A percentile compares a stretch with the other conserved stretches of the same genome.
Evolutionary conservation across 345 rosid species (phyloP).

Genomic region (Boechera divaricarpa): DNA sequence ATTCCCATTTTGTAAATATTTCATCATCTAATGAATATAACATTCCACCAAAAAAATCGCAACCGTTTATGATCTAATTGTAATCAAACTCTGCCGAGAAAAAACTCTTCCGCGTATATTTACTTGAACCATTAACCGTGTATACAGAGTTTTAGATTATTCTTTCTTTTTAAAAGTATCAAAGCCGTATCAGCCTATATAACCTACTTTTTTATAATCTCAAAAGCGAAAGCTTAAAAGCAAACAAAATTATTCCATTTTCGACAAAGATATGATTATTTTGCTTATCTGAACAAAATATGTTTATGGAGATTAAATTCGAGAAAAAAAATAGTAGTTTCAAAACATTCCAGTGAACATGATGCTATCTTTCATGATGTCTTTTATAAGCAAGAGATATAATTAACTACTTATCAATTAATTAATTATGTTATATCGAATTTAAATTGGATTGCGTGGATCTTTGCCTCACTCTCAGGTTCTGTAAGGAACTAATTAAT

Average conservation of each 20-base stretch:
- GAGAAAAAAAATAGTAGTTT: conserved; percentile 4
- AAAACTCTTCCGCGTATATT: not conserved
- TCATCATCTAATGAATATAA: too few relatives aligned
- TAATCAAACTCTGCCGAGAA: not conserved
- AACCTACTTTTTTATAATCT: conserved; percentile 2
- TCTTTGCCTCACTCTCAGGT: too few relatives aligned
- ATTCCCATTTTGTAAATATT: too few relatives aligned
- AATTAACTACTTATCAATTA: not conserved
- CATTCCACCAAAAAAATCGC: not conserved
- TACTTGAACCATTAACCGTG: not conserved
- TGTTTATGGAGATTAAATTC: conserved; percentile 13
- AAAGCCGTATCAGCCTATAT: not conserved
- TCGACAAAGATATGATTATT: conserved; percentile 38
- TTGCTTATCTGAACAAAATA: conserved; percentile 19
- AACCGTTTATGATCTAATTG: not conserved
- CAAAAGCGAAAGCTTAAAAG: conserved; percentile 28
- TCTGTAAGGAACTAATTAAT: too few relatives aligned
- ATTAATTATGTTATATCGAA: too few relatives aligned
- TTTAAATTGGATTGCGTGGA: too few relatives aligned
- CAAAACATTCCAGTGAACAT: conserved; percentile 24
- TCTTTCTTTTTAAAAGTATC: too few relatives aligned
- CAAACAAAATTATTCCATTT: conserved; percentile 29
- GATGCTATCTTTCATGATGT: conserved; percentile 20
- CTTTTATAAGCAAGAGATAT: not conserved
- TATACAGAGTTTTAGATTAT: too few relatives aligned